Evolutionary conservation across 83 land plant species (phyloP), one percentile per base, ranked within the genome.

Genomic region (Picea engelmannii): DNA sequence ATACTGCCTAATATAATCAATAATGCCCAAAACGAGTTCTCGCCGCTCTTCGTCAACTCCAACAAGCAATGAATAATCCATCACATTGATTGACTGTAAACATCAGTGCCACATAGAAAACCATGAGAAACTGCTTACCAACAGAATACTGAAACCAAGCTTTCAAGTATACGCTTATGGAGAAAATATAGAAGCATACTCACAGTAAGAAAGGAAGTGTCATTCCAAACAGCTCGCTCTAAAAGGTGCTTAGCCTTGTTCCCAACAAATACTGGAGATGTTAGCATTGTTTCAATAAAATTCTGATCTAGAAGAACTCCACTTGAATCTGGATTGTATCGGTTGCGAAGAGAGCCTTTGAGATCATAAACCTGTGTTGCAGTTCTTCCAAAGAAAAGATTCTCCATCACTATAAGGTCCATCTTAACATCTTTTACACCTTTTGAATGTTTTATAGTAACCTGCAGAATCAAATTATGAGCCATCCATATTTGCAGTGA

Each of bases 221-320:
- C 99, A 87, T 96, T 98, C 99, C 98, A 98, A 78, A 98, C 97
- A 78, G 98, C 99, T 82, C 99, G 89, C 77, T 93, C 99, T 82
- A 98, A 81, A 63, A 87, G 79, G 8, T 94, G 84, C 88, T 98
- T 98, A 77, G 98, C 97, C 78, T 96, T 94, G 84, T 92, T 96
- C 47, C 98, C 90, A 70, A 98, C 93, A 86, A 94, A 98, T 80
- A 98, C 94, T 17, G 99, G 99, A 65, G 90, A 85, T n/a, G 95
- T 96, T 52, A 92, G 94, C 99, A 96, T 94, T 20, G 97, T 84
- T 85, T 96, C 99, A 88, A 96, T 86, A 73, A 96, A 82, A 76
- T 98, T 98, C 78, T 96, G 93, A 82, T 98, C 99, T 59, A 96
- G 86, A 71, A 98, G 88, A 81, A 98, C 99, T 67, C 99, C 99